Evolutionary conservation across 2,329 filamentous ascomycete genomes (phyloP).

Genomic region (Botryotinia convoluta): DNA sequence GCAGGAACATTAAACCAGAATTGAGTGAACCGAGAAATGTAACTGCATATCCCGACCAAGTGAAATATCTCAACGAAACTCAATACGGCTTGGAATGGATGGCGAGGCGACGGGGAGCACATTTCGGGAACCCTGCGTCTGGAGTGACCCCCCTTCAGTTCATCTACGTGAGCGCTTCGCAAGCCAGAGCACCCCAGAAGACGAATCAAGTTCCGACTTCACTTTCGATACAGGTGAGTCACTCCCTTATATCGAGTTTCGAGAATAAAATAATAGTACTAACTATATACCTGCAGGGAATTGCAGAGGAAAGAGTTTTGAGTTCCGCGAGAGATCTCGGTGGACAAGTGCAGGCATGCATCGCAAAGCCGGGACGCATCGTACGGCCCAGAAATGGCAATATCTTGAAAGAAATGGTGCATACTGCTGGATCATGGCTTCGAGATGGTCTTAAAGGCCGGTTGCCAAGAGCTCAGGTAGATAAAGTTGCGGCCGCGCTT

Average conservation of each 20-base stretch:
- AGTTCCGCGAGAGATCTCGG: too few relatives aligned
- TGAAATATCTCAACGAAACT: too few relatives aligned
- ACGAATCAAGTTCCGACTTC: background rate
- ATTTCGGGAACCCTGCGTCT: too few relatives aligned
- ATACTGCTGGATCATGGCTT: background rate
- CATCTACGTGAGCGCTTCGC: background rate
- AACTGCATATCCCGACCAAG: too few relatives aligned
- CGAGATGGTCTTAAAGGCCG: background rate
- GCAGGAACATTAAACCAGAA: too few relatives aligned
- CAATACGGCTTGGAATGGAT: too few relatives aligned
- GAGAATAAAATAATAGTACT: background rate
- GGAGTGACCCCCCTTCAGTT: too few relatives aligned
- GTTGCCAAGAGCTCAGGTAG: too few relatives aligned
- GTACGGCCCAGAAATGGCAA: background rate
- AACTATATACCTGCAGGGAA: background rate
- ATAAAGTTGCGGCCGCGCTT: too few relatives aligned
- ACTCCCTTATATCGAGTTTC: background rate
- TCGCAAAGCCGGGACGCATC: background rate
- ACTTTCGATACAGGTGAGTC: background rate
- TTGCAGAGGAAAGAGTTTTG: too few relatives aligned
- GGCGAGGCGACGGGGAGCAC: too few relatives aligned
- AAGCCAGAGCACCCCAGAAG: fast-evolving
- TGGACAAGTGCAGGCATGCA: background rate
- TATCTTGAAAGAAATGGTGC: background rate
- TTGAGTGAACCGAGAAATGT: fast-evolving